Evolutionary conservation across 1,139 yeast species (phyloP), one percentile per base, ranked within the genome.

Genomic region (Suhomyces panamericanus): DNA sequence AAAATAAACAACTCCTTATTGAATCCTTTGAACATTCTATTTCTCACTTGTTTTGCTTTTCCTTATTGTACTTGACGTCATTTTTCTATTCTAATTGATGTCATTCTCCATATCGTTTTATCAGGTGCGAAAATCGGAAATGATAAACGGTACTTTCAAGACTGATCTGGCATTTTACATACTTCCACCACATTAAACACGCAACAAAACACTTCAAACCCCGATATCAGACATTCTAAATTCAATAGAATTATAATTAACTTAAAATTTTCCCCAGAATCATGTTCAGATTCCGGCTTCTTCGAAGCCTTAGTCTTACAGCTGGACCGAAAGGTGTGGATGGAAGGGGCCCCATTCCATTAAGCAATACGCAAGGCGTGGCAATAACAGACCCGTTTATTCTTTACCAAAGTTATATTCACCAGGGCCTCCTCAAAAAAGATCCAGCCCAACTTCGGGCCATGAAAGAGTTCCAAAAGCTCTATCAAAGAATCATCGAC

Each of bases 341-440:
- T 11, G 73, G 77, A 5, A 55, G 77, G 41, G 49, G 58, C n/a
- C 74, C 73, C 9, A 10, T 35, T 4, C 9, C 20, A 17, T 27
- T 4, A 10, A 7, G 10, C 12, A 13, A 14, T 3, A 2, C 14
- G 10, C 36, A 26, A 6, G 59, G 54, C 2, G 38, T 81, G 17
- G 57, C 81, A 2, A 69, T 85, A 13, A 83, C 90, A 0, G 91
- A 85, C 58, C 91, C 93, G 0, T 75, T 75, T 39, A 52, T 74
- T 3, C 58, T 84, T 2, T 85, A 85, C 55, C 81, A 79, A 49
- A 75, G 74, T 52, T 75, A 78, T 46, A 73, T 83, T 1, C 59
- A 69, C 0, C 68, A 68, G 42, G 87, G 87, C 0, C 49, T 73
- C 2, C 62, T 85, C 9, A 65, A 73, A 44, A 69, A 72, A 32